Evolutionary conservation across 352 stramenopile species (phyloP), one percentile per base, ranked within the genome.

Genomic region (Phytophthora ohioensis): DNA sequence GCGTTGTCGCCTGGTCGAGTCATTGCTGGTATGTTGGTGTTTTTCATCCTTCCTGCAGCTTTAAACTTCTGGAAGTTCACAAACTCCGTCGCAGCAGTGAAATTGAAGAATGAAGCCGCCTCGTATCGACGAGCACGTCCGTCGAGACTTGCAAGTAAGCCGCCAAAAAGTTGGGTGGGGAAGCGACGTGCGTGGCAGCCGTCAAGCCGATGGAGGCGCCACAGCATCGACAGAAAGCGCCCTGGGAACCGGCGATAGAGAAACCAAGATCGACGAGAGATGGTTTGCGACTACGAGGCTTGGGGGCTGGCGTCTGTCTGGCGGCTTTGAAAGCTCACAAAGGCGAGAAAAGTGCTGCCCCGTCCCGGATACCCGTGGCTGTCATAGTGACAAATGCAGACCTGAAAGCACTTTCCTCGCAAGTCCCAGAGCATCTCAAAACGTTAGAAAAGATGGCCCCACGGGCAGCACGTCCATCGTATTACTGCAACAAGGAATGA

Each of bases 101-200:
- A 46, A 69, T 75, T 47, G 42, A 42, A 64, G 30, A 76, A 47
- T 79, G 67, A 67, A 11, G 13, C 11, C 32, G 38, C 49, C 49
- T 42, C 39, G 47, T 4, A 34, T 45, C 34, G 30, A 35, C 35
- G 12, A 32, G 46, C 48, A 57, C 32, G 46, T 57, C 42, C 31
- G 42, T 51, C 55, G 52, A 69, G 65, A 64, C 62, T 71, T 73
- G 69, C 69, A 59, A 70, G 73, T 78, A 78, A 80, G 49, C 69
- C 21, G 69, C 73, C 41, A 79, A 79, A 71, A 67, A 58, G 17
- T 38, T 54, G 41, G 47, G 45, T 66, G 55, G 34, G 56, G 31
- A 61, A 75, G 73, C 68, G 61, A 75, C 42, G 74, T 71, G 70
- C 57, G 73, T 75, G 39, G 67, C 64, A 73, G 69, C 64, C 69